Percentiles rank a stretch among this genome's conserved stretches.
These are phyloP conservation scores for Mycena capillaripes DNA, from an alignment of 768 basidiomycete species.

Conservation along the genomic window DNA sequence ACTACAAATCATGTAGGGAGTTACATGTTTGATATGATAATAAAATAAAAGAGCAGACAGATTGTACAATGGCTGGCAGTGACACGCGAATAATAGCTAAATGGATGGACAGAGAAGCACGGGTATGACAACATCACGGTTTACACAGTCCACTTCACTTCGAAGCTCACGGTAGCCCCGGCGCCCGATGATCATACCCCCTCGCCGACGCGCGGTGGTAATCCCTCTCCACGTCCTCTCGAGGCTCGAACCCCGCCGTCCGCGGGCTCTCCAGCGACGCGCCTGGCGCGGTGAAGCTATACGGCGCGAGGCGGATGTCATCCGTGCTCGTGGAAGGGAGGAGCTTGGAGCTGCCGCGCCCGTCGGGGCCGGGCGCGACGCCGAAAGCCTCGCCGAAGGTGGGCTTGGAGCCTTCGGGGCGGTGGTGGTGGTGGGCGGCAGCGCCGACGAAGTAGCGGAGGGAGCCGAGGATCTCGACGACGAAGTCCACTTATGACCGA, in stretches of 20 bases:
- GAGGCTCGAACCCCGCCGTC: slow-evolving; percentile 17
- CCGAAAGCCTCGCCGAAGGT: slow-evolving; percentile 58
- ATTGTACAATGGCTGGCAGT: neutral
- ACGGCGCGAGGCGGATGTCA: slow-evolving; percentile 24
- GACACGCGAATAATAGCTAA: too few species aligned
- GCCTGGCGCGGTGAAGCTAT: slow-evolving; percentile 18
- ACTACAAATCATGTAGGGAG: too few species aligned
- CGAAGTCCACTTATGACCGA: slow-evolving; percentile 71
- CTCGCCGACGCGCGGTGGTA: too few species aligned
- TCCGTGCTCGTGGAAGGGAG: slow-evolving; percentile 1
- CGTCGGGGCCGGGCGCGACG: slow-evolving; percentile 34
- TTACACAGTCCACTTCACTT: too few species aligned
- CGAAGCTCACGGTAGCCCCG: too few species aligned
- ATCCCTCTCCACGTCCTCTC: too few species aligned
- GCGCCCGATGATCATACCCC: too few species aligned
- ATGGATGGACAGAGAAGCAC: too few species aligned
- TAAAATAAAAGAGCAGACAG: neutral
- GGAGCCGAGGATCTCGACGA: slow-evolving; percentile 73
- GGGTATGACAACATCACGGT: too few species aligned
- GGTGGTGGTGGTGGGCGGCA: slow-evolving; percentile 41
- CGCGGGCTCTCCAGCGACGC: slow-evolving; percentile 5
- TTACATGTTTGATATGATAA: too few species aligned
- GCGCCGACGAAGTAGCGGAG: slow-evolving; percentile 71
- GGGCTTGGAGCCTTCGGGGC: slow-evolving; percentile 24
- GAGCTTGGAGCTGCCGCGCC: neutral